Evolutionary conservation across 2,329 filamentous ascomycete genomes (phyloP), one percentile per base, ranked within the genome.

Genomic region (Ophiobolus disseminans): DNA sequence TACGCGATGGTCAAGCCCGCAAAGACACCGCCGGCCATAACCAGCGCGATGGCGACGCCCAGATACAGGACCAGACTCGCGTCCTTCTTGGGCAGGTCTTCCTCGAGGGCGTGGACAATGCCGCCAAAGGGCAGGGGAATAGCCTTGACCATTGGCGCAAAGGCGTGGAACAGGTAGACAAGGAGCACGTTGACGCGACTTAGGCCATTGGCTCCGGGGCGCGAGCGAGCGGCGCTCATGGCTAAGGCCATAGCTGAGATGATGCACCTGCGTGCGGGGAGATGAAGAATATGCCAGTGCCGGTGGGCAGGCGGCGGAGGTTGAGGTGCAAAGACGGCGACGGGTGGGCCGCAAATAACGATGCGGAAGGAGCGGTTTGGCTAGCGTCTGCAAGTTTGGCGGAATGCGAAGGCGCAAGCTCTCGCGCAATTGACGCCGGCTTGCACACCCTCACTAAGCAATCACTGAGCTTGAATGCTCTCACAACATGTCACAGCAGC

Each of bases 1-100:
- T 77, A 88, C 82, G 90, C 90, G 69, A 94, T 91, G 14, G 94
- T 99, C 73, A 99, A 77, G 25, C 94, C 94, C 8, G 94, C 94
- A 76, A 99, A 99, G 30, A 90, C 91, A 55, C 94, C 94, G 55
- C 94, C 94, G 1, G 90, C 82, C 52, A 97, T 78, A 8, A 97
- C 94, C 47, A 99, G 82, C 19, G 85, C 81, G 50, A 90, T 82
- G 14, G 93, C 95, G 22, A 91, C 81, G 46, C 86, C 80, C 54
- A 94, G 82, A 67, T 97, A 91, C 36, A 93, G 78, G 89, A 90
- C 96, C 59, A 96, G 77, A 40, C 83, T 82, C 6, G 86, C 82
- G 53, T 88, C 86, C 19, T 81, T 77, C 57, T 70, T 72, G 25
- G 71, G 70, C 5, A 61, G 47, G 20, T 69, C 69, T 13, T 65